Percentiles rank a stretch among this genome's conserved stretches.
phyloP scores from a whole-genome alignment of 768 basidiomycete species.

The Kwoniella europaea region DNA sequence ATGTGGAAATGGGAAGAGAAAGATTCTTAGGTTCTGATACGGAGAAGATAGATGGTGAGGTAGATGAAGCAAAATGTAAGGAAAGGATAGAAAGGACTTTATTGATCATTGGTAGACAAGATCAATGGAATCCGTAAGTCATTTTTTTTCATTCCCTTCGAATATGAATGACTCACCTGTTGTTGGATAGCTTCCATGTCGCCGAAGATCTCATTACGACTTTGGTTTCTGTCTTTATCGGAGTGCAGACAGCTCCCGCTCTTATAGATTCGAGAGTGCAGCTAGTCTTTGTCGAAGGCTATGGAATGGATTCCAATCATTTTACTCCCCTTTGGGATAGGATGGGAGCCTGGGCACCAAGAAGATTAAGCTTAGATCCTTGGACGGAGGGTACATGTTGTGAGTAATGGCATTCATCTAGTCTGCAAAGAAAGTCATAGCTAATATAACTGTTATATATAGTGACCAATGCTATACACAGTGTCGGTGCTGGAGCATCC shows the following conservation, averaged over 20 bases:
- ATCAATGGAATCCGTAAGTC: slow-evolving; percentile 52
- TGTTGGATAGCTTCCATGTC: slow-evolving; percentile 46
- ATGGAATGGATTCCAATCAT: slow-evolving; percentile 49
- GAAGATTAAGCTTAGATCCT: slow-evolving; percentile 48
- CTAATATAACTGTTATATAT: background rate
- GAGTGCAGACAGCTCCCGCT: slow-evolving; percentile 30
- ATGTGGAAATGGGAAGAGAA: slow-evolving; percentile 45
- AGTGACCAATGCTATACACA: slow-evolving; percentile 54
- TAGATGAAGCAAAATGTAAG: slow-evolving; percentile 23
- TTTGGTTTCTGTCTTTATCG: slow-evolving; percentile 46
- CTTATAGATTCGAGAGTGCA: slow-evolving; percentile 39
- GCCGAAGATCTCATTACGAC: slow-evolving; percentile 56
- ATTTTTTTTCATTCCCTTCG: too few species aligned
- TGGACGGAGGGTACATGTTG: slow-evolving; percentile 46
- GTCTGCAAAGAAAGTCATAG: too few species aligned
- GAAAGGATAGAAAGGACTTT: slow-evolving; percentile 38
- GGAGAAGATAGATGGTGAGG: background rate
- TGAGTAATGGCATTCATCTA: slow-evolving; percentile 22
- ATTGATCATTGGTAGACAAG: slow-evolving; percentile 49
- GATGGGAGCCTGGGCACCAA: slow-evolving; percentile 51
- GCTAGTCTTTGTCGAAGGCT: slow-evolving; percentile 51
- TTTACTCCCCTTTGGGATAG: slow-evolving; percentile 54
- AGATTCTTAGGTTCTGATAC: slow-evolving; percentile 43
- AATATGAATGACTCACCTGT: background rate
- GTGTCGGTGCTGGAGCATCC: slow-evolving; percentile 52